Evolutionary conservation across 2,329 filamentous ascomycete genomes (phyloP), one percentile per base, ranked within the genome.

Genomic region (Cadophora malorum): DNA sequence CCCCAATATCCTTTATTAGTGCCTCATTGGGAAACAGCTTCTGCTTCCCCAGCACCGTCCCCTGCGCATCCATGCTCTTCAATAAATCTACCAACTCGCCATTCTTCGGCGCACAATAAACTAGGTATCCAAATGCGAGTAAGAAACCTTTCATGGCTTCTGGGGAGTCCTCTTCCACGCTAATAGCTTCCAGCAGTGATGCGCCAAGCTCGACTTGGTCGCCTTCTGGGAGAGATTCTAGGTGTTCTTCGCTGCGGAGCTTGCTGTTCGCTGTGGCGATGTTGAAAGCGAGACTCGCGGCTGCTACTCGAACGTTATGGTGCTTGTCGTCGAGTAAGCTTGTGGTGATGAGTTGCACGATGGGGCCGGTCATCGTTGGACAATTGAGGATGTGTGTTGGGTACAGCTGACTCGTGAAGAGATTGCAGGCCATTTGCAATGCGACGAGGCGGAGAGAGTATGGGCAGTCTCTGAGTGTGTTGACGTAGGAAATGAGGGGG

Each of bases 361-460:
- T 81, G 0, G 87, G 83, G 1, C 81, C 77, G 6, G 88, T 85
- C 61, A 94, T 79, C 25, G 74, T 63, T 1, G 79, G 78, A 53
- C 85, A 80, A 1, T 80, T 78, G 7, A 91, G 81, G 9, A 94
- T 82, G 69, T 90, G 85, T 2, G 88, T 84, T 0, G 88, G 83
- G 74, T 91, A 96, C 0, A 97, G 82, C 0, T 88, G 85, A 0
- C 90, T 90, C 0, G 88, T 90, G 80, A 97, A 97, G 52, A 97
- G 83, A 75, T 97, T 97, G 80, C 93, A 96, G 1, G 88, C 85
- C 75, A 95, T 85, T 73, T 97, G 94, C 25, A 97, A 80, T 0
- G 93, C 91, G 19, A 97, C 92, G 1, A 97, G 87, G 16, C 93
- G 90, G 1, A 96, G 84, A 4, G 92, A 90, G 76, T 97, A 97